Evolutionary conservation across 2,329 filamentous ascomycete genomes (phyloP), one percentile per base, ranked within the genome.

Genomic region (Colletotrichum australisinense): DNA sequence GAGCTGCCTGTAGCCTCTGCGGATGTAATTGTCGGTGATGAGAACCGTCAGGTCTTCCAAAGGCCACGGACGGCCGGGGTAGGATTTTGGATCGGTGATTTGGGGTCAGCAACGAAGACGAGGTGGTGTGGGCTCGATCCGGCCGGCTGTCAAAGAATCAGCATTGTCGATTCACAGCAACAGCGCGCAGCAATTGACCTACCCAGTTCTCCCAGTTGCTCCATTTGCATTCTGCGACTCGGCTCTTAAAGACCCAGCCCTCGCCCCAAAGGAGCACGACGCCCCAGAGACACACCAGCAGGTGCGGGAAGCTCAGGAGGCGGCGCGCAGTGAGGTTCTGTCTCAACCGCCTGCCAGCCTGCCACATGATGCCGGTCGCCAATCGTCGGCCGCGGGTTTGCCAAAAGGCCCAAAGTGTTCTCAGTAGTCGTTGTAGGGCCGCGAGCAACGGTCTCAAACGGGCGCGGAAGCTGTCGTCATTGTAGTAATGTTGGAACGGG

Each of bases 141-240:
- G 78, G 89, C 84, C 66, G 95, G 94, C 97, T 98, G 79, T 49
- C 68, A 46, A 49, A 68, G 49, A 59, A 65, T 72, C 52, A 68
- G 55, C 46, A 62, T 57, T 19, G 22, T 52, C 22, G 64, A 22
- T n/a, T 46, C 35, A 19, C n/a, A 1, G 26, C 53, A 19, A 12
- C n/a, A 26, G 42, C 16, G 46, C 5, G 46, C 5, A 52, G 73
- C 11, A n/a, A 11, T 70, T 60, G 55, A 78, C 90, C 79, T 87
- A 97, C 95, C 95, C 97, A 99, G 82, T 90, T 88, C 86, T 99
- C 97, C 97, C 97, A 99, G 53, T 89, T 89, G 46, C 90, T 88
- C 97, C 97, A 99, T 67, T 89, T 85, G 82, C 97, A 99, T 64
- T 85, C 87, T 69, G 89, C 86, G 19, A 98, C 90, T 73, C 89